Percentiles rank a stretch among this genome's conserved stretches.
These are phyloP conservation scores for Simmondsia chinensis DNA, from an alignment of 148 eudicot genomes.

Conservation along the genomic window DNA sequence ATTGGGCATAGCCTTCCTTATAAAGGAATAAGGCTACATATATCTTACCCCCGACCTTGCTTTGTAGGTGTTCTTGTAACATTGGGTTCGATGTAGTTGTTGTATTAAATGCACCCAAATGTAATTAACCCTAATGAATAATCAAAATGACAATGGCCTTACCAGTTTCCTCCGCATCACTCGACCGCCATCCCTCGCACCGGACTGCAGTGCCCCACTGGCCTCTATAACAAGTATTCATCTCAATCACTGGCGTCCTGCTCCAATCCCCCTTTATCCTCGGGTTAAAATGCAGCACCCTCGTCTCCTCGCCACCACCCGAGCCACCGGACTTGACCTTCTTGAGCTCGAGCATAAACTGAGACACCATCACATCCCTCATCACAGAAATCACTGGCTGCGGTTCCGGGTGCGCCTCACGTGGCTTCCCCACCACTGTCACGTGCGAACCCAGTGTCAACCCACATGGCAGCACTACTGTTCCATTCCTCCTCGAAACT, in stretches of 20 bases:
- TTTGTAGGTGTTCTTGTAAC: too few species aligned
- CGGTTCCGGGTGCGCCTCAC: constrained; percentile 37
- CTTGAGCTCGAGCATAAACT: constrained; percentile 77
- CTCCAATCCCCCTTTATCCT: constrained; percentile 87
- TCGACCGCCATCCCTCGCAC: constrained; percentile 69
- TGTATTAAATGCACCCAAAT: too few species aligned
- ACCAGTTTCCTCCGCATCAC: constrained; percentile 57
- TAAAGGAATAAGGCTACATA: too few species aligned
- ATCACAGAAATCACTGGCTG: constrained; percentile 28
- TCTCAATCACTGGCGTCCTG: constrained; percentile 65
- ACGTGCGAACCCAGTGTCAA: constrained; percentile 61
- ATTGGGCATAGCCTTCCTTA: too few species aligned
- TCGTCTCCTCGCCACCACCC: constrained; percentile 46
- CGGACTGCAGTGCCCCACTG: constrained; percentile 71
- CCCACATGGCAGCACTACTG: constrained; percentile 56
- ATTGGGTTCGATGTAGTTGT: too few species aligned
- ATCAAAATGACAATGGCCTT: too few species aligned
- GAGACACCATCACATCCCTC: constrained; percentile 50
- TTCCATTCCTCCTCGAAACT: constrained; percentile 7
- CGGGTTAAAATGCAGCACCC: constrained; percentile 81
- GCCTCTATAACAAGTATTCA: constrained; percentile 65
- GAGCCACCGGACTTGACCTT: constrained; percentile 32
- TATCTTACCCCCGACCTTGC: too few species aligned
- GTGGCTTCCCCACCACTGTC: constrained; percentile 67
- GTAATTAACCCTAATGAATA: not conserved